phyloP scores from a whole-genome alignment of 2,329 filamentous ascomycete species.

The Zymoseptoria pseudotritici region DNA sequence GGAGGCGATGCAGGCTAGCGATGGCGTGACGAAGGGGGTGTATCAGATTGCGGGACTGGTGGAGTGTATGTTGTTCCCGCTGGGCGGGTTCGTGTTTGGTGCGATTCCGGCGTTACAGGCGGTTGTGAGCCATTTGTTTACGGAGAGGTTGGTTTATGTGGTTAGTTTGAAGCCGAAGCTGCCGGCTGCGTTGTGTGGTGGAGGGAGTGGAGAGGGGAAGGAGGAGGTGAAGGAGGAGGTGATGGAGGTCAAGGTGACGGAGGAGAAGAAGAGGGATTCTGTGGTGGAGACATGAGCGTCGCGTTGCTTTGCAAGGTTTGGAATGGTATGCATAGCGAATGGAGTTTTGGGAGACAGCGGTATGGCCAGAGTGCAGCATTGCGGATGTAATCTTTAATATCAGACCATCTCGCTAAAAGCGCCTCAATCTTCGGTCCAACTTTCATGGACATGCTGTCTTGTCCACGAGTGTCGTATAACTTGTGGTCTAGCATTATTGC shows the following conservation, averaged over 20 bases:
- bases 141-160: conserved; percentile 59
- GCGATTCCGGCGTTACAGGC: conserved; percentile 61
- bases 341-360: neutral
- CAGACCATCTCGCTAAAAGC: no score
- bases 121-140: conserved; percentile 63
- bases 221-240: neutral
- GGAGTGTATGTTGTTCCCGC: conserved; percentile 59
- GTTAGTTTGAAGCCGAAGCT: conserved; percentile 58
- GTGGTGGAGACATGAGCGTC: neutral
- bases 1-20: conserved; percentile 47
- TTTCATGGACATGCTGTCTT: no score
- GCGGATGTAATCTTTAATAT: no score
- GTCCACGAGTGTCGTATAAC: no score
- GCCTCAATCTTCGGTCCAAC: no score
- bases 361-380: no score
- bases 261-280: neutral
- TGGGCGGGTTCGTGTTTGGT: conserved; percentile 62
- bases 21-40: conserved; percentile 20
- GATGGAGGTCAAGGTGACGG: neutral
- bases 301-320: neutral
- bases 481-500: no score
- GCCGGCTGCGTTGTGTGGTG: neutral
- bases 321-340: neutral
- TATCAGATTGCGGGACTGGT: conserved; percentile 42
- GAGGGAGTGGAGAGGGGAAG: neutral